Conservation (phyloP, 768 basidiomycete genomes). For the Chlorophyllum brunneum region DNA sequence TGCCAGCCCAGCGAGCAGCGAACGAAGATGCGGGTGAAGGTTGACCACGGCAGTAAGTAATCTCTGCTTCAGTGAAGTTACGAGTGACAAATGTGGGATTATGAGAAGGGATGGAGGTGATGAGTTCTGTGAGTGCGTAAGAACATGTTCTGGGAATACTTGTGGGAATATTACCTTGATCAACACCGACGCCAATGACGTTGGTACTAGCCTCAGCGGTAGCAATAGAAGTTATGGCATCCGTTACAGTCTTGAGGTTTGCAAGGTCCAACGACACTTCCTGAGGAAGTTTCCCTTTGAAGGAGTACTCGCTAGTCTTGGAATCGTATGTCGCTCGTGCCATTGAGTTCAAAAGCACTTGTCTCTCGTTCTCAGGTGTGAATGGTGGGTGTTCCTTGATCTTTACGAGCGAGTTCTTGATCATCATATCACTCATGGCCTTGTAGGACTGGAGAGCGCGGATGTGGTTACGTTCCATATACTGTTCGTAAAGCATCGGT, state of each 20-base stretch:
- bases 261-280: slow-evolving; percentile 51
- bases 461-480: slow-evolving; percentile 61
- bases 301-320: slow-evolving; percentile 86
- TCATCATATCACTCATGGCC: slow-evolving; percentile 95
- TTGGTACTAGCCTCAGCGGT: slow-evolving; percentile 32
- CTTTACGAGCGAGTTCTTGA: slow-evolving; percentile 86
- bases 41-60: slow-evolving; percentile 81
- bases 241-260: slow-evolving; percentile 65
- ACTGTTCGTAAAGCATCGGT: slow-evolving; percentile 72
- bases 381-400: slow-evolving; percentile 95
- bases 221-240: slow-evolving; percentile 39
- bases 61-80: slow-evolving; percentile 92
- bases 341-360: slow-evolving; percentile 88
- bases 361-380: slow-evolving; percentile 75
- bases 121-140: slow-evolving; percentile 57
- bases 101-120: slow-evolving; percentile 85
- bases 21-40: slow-evolving; percentile 87
- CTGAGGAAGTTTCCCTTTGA: slow-evolving; percentile 59
- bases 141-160: slow-evolving; percentile 8
- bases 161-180: slow-evolving; percentile 60
- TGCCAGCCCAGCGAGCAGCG: slow-evolving; percentile 95
- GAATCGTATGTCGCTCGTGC: slow-evolving; percentile 78
- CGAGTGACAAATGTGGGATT: slow-evolving; percentile 84
- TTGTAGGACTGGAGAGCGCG: slow-evolving; percentile 78
- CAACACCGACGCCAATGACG: slow-evolving; percentile 79